Evolutionary conservation across 768 basidiomycete species (phyloP), one percentile per base, ranked within the genome.

Genomic region (Suillus discolor): DNA sequence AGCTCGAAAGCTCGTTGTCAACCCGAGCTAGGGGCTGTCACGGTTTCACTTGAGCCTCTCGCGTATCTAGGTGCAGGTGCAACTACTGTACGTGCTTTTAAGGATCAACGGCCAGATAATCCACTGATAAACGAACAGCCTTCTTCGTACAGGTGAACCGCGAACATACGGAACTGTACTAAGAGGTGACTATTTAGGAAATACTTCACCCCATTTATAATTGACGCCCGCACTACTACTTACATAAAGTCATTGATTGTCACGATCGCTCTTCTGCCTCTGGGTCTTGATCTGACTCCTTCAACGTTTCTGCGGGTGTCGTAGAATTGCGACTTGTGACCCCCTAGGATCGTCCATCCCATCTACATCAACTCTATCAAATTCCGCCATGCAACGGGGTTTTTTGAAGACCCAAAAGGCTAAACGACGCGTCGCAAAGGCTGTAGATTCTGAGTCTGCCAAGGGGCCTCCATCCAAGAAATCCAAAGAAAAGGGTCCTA

Each of bases 351-450:
- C 31, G 5, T 5, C 11, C 11, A 54, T 55, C 31, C 31, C 20
- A 34, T 54, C 18, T 6, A 34, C 11, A 55, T 6, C 11, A 6
- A 20, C 54, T 34, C 31, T 55, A n/a, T 41, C 23, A 18, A 9
- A 41, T 42, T 31, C 59, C 25, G 1, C 28, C 61, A 75, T 75
- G 74, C 70, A 70, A 47, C 72, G 71, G 5, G 73, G 71, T 0
- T 70, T 76, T 39, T 39, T 70, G 38, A 71, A 71, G 38, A 63
- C 65, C 2, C 0, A 60, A 0, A 67, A 64, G 20, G 66, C 59
- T 42, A 70, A 72, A 47, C 51, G 31, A 15, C 57, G 47, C 12
- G 63, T 71, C 31, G 66, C 62, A 3, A 63, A 69, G 60, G 65
- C 41, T 34, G 16, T 41, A 42, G 31, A 20, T 23, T 25, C 41